Base-by-base conservation (phyloP, 129 eudicot species). In the Flaveria sonorensis region DNA sequence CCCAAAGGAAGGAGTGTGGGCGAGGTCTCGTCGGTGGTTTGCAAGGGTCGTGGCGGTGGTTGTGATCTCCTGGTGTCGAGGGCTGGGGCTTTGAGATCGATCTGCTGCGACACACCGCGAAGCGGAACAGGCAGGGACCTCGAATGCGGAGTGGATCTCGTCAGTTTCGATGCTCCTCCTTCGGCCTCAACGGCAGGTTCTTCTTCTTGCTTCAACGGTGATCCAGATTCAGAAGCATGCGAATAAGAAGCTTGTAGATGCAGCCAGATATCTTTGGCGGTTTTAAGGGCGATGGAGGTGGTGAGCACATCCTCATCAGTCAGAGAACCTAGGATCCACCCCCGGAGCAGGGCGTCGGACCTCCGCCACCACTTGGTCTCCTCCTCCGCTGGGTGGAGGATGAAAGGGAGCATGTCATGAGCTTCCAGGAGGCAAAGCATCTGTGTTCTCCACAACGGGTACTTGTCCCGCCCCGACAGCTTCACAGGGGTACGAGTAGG, bases 251-350 rank as follows among this genome's bases (percentile, higher is more conserved):
- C 48, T 68, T 74, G 80, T 7, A 74, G 43, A 47, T 65, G 23
- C 1, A 3, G 7, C 86, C 86, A 83, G 10, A 83, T 32, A 46
- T 57, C 79, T 77, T 52, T 83, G 0, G 86, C 83, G 0, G 80
- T 77, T 56, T 63, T 72, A 20, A 60, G 30, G 24, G 42, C 51
- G 24, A 77, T 52, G 7, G 65, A 65, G 23, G 8, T 42, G 19
- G 13, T 36, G 20, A 83, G 71, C 2, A 83, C 43, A n/a, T 57
- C 72, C 6, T 65, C 83, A 21, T 65, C 83, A 21, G 80, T 66
- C 4, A 83, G 5, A 6, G 83, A 77, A 18, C 83, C 82, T 20
- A 83, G 13, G 8, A 83, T 83, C 86, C 86, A 83, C n/a, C 86
- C 86, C 0, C 78, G 78, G 43, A 83, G 16, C 14, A 83, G 79